Base-by-base conservation (phyloP, 2,329 filamentous ascomycete species). In the Botryotinia calthae region DNA sequence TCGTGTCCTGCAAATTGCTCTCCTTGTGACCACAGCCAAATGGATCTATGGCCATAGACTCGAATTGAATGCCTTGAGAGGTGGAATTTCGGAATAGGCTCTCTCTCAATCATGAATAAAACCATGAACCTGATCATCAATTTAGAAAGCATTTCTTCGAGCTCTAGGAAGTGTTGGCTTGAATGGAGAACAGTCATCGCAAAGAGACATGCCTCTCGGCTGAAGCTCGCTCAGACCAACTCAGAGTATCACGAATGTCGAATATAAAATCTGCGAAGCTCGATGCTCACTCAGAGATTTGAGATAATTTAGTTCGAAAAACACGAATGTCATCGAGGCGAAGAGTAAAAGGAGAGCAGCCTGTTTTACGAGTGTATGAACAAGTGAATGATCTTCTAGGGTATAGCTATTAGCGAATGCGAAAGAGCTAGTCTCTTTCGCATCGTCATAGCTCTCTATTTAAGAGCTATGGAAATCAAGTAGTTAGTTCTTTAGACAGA, bases 21-120 rank as follows among this genome's bases (percentile, higher is more conserved):
- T 16, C 14, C 16, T 3, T 28, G 14, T 54, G 25, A 54, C 12
- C 12, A 25, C 25, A 16, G n/a, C 4, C n/a, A 6, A 2, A 16
- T n/a, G 12, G 1, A 10, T n/a, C n/a, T 14, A 14, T 16, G 10
- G 48, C 1, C 4, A 4, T 25, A 51, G 48, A 25, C 48, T 51
- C 25, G 1, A 1, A n/a, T 51, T 10, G 16, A 4, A 2, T n/a
- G 4, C 25, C 5, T n/a, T 16, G 2, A 1, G 2, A 10, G 8
- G 1, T 9, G 8, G 20, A 10, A 16, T 3, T 58, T 31, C 0
- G 6, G 9, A 58, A 3, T 9, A 2, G 5, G n/a, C 3, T 58
- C 14, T 9, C 28, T 31, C 12, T n/a, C n/a, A 16, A 56, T 18
- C 51, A 18, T 18, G 8, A 28, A 56, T n/a, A 3, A 16, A 56